phyloP scores from a whole-genome alignment of 305 asterid species.

The Fraxinus paxiana region DNA sequence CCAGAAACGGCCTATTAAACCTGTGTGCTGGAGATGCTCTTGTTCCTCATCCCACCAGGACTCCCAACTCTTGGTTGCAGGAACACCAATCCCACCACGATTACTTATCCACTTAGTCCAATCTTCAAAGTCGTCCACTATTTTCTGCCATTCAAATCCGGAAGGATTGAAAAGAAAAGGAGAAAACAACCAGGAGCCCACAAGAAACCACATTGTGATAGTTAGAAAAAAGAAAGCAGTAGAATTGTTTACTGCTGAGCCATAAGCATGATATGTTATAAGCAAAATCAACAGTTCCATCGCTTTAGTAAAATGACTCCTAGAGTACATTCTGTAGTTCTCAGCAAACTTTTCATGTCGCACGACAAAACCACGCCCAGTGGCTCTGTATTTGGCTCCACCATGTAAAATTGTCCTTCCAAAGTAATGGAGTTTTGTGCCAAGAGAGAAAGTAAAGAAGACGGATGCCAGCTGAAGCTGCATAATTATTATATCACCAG shows the following conservation, averaged over 20 bases:
- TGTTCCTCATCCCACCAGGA: conserved; percentile 98
- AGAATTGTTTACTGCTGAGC: conserved; percentile 41
- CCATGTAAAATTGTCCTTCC: conserved; percentile 93
- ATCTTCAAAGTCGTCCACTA: conserved; percentile 84
- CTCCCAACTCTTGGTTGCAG: conserved; percentile 87
- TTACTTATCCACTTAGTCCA: conserved; percentile 81
- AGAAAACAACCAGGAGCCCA: conserved; percentile 81
- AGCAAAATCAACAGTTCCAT: conserved; percentile 77
- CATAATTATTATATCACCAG: conserved; percentile 75
- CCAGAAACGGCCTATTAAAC: conserved; percentile 55
- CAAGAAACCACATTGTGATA: conserved; percentile 85
- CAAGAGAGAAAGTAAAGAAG: conserved; percentile 93
- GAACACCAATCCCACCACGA: conserved; percentile 81
- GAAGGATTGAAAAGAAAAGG: conserved; percentile 93
- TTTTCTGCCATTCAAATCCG: conserved; percentile 94
- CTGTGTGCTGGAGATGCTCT: conserved; percentile 72
- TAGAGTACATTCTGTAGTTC: conserved; percentile 93
- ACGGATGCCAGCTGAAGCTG: conserved; percentile 90
- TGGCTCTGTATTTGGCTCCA: conserved; percentile 95
- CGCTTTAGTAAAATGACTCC: conserved; percentile 90
- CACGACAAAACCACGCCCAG: conserved; percentile 98
- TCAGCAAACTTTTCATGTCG: conserved; percentile 88
- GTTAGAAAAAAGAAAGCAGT: conserved; percentile 40
- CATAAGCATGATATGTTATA: conserved; percentile 52
- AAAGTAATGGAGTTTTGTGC: conserved; percentile 92